A percentile compares a stretch with the other conserved stretches of the same genome.
These are phyloP conservation scores for Geotrichum siamense DNA, from an alignment of 1,139 yeast species.

Conservation along the genomic window DNA sequence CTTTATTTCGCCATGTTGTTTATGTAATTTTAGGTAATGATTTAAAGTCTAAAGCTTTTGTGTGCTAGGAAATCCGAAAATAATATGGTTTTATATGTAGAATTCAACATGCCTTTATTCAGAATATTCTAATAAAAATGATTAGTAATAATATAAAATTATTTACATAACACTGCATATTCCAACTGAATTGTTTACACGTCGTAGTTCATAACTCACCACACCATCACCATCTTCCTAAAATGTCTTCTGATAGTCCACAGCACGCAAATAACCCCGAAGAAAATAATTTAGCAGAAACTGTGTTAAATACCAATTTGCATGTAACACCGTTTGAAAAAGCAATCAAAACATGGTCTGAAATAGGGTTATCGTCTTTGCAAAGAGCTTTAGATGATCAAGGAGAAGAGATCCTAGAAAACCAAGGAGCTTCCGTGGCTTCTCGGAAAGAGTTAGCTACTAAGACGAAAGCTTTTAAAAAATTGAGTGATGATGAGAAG, in stretches of 20 bases:
- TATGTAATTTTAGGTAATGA: no score
- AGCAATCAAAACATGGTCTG: slow-evolving; percentile 74
- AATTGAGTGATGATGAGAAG: slow-evolving; percentile 58
- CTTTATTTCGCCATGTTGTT: no score
- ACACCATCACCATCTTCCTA: background rate
- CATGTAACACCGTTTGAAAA: slow-evolving; percentile 39
- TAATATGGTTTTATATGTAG: no score
- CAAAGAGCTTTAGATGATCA: slow-evolving; percentile 70
- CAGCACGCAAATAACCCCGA: background rate
- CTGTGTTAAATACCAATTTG: background rate
- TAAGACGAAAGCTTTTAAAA: slow-evolving; percentile 75
- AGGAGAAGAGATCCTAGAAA: slow-evolving; percentile 63
- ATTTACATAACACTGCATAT: background rate
- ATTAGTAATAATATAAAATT: background rate
- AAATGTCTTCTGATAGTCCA: slow-evolving; percentile 6
- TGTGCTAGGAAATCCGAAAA: no score
- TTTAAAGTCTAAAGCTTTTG: no score
- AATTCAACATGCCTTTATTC: no score
- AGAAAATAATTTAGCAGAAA: background rate
- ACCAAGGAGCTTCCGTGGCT: slow-evolving; percentile 58
- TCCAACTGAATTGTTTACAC: slow-evolving; percentile 5
- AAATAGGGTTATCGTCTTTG: slow-evolving; percentile 57
- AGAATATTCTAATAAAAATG: no score
- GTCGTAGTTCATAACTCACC: slow-evolving; percentile 3
- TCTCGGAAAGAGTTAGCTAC: slow-evolving; percentile 71